Base-by-base conservation (phyloP, 495 filamentous ascomycete genomes). In the Podospora appendiculata region DNA sequence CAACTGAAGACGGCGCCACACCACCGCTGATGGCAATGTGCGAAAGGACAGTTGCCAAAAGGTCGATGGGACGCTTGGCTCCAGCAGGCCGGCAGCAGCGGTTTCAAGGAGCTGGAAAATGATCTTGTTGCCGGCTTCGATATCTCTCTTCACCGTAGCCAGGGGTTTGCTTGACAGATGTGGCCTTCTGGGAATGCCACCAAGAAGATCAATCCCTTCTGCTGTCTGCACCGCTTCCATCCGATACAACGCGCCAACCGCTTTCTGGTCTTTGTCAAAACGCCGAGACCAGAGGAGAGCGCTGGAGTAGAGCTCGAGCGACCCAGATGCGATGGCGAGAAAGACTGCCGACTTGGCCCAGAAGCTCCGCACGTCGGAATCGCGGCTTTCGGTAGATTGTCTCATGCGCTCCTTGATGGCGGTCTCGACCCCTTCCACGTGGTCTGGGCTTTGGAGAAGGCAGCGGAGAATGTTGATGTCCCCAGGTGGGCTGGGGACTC, bases 281-380 rank as follows among this genome's bases (percentile, higher is more conserved):
- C 55, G 50, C 32, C 53, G 44, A n/a, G 58, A 50, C 63, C 63
- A 66, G 1, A 14, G 12, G 0, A 64, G 34, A 1, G 58, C 58
- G 1, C 56, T 55, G 4, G 51, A 50, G 40, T 66, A 66, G 14
- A 64, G 47, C n/a, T 52, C 46, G 16, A 57, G 32, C 8, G 47
- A 54, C 10, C 55, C 53, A n/a, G 56, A 47, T 10, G 58, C 61
- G 18, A 66, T 58, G 33, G 49, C 52, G 14, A 62, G 34, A 35
- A 53, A 44, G 18, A 64, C 48, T 14, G 53, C 61, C 8, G 56
- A 59, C 17, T 34, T 40, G 5, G 52, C 51, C 55, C 58, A 61
- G 11, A 50, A 52, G 9, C 47, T 42, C 6, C 57, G 55, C 1
- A 41, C 45, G 5, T 8, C 12, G 13, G 13, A 47, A 17, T 59